Percentiles rank a stretch among this genome's conserved stretches.
phyloP scores from a whole-genome alignment of 1,284 basidiomycete genomes.

The Boletus semigastroideus region DNA sequence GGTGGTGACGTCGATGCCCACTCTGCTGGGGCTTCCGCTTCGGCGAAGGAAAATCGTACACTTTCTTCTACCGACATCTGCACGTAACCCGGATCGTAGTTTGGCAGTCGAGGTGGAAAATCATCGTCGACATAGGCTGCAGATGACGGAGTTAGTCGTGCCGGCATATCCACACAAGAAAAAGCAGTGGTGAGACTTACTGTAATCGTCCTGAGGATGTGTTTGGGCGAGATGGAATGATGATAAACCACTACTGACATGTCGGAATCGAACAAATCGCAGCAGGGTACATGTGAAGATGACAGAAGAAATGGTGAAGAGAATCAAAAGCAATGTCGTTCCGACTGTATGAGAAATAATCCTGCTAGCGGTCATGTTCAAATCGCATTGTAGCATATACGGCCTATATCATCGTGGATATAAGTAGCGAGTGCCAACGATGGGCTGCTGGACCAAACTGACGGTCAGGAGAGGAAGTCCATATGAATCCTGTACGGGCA shows the following conservation, averaged over 20 bases:
- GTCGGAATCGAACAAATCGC: background rate
- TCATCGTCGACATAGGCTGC: constrained; percentile 1
- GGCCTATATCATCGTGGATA: no score
- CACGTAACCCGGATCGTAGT: background rate
- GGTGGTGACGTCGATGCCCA: background rate
- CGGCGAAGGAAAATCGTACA: background rate
- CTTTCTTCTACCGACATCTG: constrained; percentile 1
- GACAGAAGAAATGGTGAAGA: background rate
- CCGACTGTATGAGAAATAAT: background rate
- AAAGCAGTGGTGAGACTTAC: background rate
- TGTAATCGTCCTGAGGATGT: background rate
- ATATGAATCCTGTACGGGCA: no score
- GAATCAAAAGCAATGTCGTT: background rate
- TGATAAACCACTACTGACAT: no score
- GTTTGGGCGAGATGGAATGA: no score
- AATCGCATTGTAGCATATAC: no score
- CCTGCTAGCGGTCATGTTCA: no score
- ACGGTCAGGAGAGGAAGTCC: no score
- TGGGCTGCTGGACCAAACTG: no score
- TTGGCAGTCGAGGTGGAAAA: background rate
- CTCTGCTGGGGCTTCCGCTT: background rate
- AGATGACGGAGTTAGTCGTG: background rate
- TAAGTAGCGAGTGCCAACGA: no score
- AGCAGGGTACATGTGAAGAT: background rate
- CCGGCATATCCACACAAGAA: no score